A percentile compares a stretch with the other conserved stretches of the same genome.
Conservation (phyloP, 1,284 basidiomycete species). For the Bondarzewia mesenterica region DNA sequence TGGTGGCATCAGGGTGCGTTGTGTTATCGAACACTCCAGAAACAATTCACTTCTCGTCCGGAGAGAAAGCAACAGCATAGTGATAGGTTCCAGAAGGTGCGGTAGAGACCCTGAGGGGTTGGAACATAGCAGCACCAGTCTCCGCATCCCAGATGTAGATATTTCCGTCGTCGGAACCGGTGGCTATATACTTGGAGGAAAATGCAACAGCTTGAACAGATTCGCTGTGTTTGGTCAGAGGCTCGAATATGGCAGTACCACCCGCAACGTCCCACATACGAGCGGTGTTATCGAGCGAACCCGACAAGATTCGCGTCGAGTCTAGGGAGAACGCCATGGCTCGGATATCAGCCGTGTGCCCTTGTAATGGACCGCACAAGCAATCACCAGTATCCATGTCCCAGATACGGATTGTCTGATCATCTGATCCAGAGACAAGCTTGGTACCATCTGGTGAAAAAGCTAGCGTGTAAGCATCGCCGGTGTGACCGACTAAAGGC, state of each 20-base stretch:
- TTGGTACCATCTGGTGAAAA: constrained; percentile 15
- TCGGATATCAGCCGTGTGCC: constrained; percentile 10
- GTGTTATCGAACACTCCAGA: constrained; percentile 17
- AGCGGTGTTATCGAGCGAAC: constrained; percentile 16
- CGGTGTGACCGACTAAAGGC: background rate
- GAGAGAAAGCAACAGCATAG: constrained; percentile 11
- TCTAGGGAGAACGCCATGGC: constrained; percentile 16
- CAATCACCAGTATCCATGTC: constrained; percentile 6
- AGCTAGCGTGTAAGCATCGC: constrained; percentile 9
- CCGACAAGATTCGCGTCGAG: constrained; percentile 14
- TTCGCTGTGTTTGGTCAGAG: constrained; percentile 7
- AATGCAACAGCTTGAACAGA: constrained; percentile 14
- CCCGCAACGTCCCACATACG: constrained; percentile 16
- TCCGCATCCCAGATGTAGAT: constrained; percentile 1
- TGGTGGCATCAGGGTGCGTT: too few relatives aligned
- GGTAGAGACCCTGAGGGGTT: background rate
- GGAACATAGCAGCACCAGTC: background rate
- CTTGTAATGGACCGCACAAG: background rate
- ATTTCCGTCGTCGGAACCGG: constrained; percentile 9
- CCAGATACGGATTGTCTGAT: constrained; percentile 19
- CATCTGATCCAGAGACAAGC: constrained; percentile 16
- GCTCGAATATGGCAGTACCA: background rate
- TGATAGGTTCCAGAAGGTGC: background rate
- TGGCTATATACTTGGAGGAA: constrained; percentile 13
- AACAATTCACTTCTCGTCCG: constrained; percentile 16